Evolutionary conservation across 208 protist genomes (phyloP).

Genomic region (Crithidia expoeki): DNA sequence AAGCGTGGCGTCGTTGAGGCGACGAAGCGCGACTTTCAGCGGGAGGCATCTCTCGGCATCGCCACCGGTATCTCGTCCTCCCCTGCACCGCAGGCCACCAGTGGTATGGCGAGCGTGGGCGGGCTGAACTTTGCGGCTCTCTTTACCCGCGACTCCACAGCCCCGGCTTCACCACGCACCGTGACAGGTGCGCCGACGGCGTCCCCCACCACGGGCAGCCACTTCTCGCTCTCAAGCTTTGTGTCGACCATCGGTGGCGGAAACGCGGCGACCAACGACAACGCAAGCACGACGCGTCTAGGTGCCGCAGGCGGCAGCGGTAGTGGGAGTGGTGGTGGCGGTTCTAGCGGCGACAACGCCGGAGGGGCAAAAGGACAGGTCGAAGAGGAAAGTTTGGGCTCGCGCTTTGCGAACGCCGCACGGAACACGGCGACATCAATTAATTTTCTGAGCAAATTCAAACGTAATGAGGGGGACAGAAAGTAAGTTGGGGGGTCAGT

Average conservation of each 20-base stretch:
- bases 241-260: conserved; percentile 34
- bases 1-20: conserved; percentile 87
- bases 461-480: conserved; percentile 42
- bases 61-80: conserved; percentile 33
- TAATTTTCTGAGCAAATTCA: conserved; percentile 76
- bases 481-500: background rate
- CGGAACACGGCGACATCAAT: conserved; percentile 69
- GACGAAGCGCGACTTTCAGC: conserved; percentile 72
- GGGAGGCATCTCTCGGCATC: conserved; percentile 45
- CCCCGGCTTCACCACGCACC: conserved; percentile 8
- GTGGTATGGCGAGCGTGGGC: conserved; percentile 14
- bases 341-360: background rate
- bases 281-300: no score
- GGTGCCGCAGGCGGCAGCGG: background rate
- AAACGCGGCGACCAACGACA: background rate
- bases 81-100: background rate
- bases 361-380: conserved; percentile 1
- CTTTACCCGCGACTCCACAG: conserved; percentile 45
- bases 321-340: background rate
- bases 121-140: conserved; percentile 59
- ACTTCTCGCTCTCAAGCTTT: conserved; percentile 39
- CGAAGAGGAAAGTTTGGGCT: conserved; percentile 54
- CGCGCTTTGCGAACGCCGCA: conserved; percentile 61
- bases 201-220: conserved; percentile 6
- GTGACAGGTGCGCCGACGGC: conserved; percentile 1